Percentiles rank a stretch among this genome's conserved stretches.
Conservation (phyloP, 2,329 filamentous ascomycete genomes). For the Dactylellina sp. region DNA sequence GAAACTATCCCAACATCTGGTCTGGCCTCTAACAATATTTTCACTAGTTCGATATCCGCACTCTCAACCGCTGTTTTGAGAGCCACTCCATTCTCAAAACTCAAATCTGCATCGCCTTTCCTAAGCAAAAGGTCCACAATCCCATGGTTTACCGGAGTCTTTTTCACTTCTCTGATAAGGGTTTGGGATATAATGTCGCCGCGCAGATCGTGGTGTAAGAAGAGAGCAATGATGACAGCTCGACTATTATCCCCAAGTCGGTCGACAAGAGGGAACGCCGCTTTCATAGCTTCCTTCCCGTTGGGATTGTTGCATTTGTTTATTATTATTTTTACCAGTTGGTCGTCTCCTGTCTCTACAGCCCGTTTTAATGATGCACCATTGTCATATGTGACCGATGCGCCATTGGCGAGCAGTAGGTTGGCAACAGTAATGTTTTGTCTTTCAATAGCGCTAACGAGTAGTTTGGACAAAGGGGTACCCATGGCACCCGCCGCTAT, state of each 20-base stretch:
- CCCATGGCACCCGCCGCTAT: slow-evolving; percentile 42
- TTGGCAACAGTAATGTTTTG: slow-evolving; percentile 37
- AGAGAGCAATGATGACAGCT: slow-evolving; percentile 29
- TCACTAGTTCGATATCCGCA: slow-evolving; percentile 22
- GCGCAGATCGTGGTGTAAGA: slow-evolving; percentile 27
- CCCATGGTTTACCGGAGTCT: slow-evolving; percentile 23
- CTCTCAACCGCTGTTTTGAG: slow-evolving; percentile 41
- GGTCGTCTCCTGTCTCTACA: slow-evolving; percentile 42
- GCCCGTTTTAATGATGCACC: slow-evolving; percentile 46
- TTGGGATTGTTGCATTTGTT: slow-evolving; percentile 24
- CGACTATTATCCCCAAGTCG: slow-evolving; percentile 19
- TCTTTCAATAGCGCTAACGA: slow-evolving; percentile 27
- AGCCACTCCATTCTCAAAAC: slow-evolving; percentile 23
- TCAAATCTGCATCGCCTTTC: slow-evolving; percentile 31
- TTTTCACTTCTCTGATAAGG: slow-evolving; percentile 46
- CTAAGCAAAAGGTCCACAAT: slow-evolving; percentile 34
- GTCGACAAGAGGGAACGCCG: slow-evolving; percentile 34
- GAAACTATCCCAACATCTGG: slow-evolving; percentile 35
- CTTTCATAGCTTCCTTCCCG: slow-evolving; percentile 29
- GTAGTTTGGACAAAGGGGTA: slow-evolving; percentile 33
- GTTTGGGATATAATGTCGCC: slow-evolving; percentile 31
- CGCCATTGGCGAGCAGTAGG: slow-evolving; percentile 34
- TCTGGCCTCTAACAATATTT: slow-evolving; percentile 31
- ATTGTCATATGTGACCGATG: slow-evolving; percentile 31
- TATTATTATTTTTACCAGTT: slow-evolving; percentile 32